Percentiles rank a stretch among this genome's conserved stretches.
Conservation (phyloP, 768 basidiomycete species). For the Russula dissimulans region DNA sequence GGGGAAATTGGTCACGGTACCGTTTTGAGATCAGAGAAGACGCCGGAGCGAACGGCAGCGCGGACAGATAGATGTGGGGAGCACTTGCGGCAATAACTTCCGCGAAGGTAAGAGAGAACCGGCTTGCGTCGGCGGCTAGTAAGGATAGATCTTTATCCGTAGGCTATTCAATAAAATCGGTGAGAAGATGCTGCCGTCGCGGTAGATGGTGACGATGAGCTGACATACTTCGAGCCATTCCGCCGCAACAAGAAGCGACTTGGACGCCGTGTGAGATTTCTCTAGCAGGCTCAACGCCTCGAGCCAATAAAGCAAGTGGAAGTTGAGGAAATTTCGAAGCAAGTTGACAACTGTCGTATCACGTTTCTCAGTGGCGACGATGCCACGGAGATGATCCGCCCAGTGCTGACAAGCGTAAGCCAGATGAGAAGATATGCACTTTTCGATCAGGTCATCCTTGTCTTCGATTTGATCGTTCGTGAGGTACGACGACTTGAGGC, state of each 20-base stretch:
- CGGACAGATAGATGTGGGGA: constrained; percentile 15
- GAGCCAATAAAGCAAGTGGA: constrained; percentile 31
- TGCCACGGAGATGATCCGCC: constrained; percentile 25
- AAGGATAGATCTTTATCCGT: constrained; percentile 6
- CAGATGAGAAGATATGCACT: constrained; percentile 25
- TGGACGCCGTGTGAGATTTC: constrained; percentile 12
- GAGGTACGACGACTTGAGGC: constrained; percentile 28
- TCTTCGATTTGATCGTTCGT: constrained; percentile 25
- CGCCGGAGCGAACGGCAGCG: constrained; percentile 10
- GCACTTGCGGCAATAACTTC: constrained; percentile 9
- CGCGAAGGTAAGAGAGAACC: constrained; percentile 11
- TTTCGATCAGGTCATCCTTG: constrained; percentile 17
- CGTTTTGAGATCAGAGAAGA: constrained; percentile 8
- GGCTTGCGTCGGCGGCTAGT: constrained; percentile 10
- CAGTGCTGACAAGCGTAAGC: constrained; percentile 33
- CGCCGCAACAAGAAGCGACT: constrained; percentile 15
- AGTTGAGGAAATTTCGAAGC: constrained; percentile 21
- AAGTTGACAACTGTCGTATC: constrained; percentile 17
- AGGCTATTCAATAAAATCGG: neutral
- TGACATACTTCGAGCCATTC: constrained; percentile 12
- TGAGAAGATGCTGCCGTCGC: neutral
- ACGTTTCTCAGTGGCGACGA: constrained; percentile 2
- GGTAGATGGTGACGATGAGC: neutral
- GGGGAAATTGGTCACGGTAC: constrained; percentile 9
- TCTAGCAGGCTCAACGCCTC: constrained; percentile 28